These are phyloP conservation scores for Eurotiales sp. DNA, from an alignment of 2,329 filamentous ascomycete genomes.

Conservation along the genomic window DNA sequence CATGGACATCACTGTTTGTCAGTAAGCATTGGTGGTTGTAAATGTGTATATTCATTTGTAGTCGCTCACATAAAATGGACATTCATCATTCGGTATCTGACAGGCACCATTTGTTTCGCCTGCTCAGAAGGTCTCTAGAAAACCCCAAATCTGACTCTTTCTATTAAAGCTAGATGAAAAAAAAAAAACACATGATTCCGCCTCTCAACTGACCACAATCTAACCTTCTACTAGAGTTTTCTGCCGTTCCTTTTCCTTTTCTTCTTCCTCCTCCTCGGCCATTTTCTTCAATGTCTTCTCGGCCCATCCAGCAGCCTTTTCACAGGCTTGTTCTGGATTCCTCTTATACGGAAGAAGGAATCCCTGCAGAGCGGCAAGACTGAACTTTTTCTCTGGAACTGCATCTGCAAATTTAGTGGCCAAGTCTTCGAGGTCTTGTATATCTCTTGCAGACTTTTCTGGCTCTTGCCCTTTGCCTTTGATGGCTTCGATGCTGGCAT, in stretches of 20 bases:
- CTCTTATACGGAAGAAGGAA: slow-evolving; percentile 62
- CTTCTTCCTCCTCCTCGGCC: slow-evolving; percentile 9
- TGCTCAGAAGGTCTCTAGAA: too few species aligned
- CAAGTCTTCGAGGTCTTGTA: slow-evolving; percentile 25
- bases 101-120: too few species aligned
- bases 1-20: too few species aligned
- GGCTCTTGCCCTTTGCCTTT: slow-evolving; percentile 32
- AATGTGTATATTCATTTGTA: too few species aligned
- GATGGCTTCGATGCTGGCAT: not conserved
- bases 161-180: not conserved
- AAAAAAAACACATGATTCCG: too few species aligned
- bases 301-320: slow-evolving; percentile 37
- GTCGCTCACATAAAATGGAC: too few species aligned
- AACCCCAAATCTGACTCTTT: not conserved
- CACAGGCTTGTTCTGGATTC: slow-evolving; percentile 53
- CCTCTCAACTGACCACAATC: too few species aligned
- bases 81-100: too few species aligned
- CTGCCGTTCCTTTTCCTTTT: not conserved
- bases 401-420: slow-evolving; percentile 46
- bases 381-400: slow-evolving; percentile 53
- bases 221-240: not conserved
- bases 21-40: too few species aligned
- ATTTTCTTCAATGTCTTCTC: slow-evolving; percentile 13
- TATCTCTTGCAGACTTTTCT: slow-evolving; percentile 31
- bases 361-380: slow-evolving; percentile 62